Conservation (phyloP, 2,329 filamentous ascomycete species). For the Apiospora hydei region DNA sequence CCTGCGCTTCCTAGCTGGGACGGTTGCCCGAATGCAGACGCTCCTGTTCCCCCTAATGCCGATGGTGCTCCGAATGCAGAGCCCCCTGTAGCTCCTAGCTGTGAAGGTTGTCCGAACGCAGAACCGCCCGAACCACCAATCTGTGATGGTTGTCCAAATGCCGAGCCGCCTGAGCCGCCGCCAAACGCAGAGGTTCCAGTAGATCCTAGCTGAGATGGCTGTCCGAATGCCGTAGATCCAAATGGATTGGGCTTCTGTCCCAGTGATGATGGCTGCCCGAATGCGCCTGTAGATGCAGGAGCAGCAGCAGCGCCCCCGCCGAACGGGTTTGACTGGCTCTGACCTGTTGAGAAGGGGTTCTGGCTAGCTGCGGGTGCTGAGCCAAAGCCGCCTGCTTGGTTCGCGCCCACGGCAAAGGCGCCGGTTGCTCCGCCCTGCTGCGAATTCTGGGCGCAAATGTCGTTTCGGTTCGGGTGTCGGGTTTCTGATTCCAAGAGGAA, state of each 20-base stretch:
- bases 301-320: constrained; percentile 27
- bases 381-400: constrained; percentile 45
- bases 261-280: constrained; percentile 45
- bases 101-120: constrained; percentile 38
- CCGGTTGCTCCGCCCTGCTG: constrained; percentile 52
- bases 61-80: constrained; percentile 51
- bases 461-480: constrained; percentile 77
- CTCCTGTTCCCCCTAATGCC: constrained; percentile 37
- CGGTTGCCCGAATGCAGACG: constrained; percentile 42
- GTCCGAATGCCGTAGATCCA: constrained; percentile 37
- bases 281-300: constrained; percentile 28
- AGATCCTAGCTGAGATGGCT: constrained; percentile 45
- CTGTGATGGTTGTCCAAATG: constrained; percentile 34
- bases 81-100: constrained; percentile 27
- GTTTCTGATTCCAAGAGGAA: constrained; percentile 72
- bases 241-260: constrained; percentile 26
- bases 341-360: constrained; percentile 21
- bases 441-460: constrained; percentile 62
- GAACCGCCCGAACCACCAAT: constrained; percentile 20
- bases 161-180: constrained; percentile 29
- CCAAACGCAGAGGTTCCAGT: constrained; percentile 21
- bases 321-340: constrained; percentile 33
- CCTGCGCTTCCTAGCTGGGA: constrained; percentile 37
- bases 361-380: constrained; percentile 45
- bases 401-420: constrained; percentile 49